Conservation (phyloP, 495 filamentous ascomycete species). For the Tetracladium marchalianum region DNA sequence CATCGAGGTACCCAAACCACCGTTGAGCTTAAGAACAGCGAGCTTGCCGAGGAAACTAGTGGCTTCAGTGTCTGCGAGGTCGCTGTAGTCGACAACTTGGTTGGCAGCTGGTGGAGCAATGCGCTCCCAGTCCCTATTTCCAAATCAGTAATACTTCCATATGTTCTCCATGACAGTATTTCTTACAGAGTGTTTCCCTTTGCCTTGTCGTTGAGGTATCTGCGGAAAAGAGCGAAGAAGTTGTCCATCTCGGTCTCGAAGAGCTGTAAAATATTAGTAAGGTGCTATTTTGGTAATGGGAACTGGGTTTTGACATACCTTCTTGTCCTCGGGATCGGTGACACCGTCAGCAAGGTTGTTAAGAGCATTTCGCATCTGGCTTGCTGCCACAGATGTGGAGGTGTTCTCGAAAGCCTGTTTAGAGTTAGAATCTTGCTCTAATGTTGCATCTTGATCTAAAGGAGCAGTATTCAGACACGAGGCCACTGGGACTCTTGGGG, state of each 20-base stretch:
- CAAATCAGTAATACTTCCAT: slow-evolving; percentile 16
- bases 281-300: background rate
- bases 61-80: slow-evolving; percentile 74
- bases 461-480: too few relatives aligned
- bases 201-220: slow-evolving; percentile 97
- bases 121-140: slow-evolving; percentile 73
- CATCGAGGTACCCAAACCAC: slow-evolving; percentile 99
- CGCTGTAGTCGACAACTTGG: slow-evolving; percentile 90
- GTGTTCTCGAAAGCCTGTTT: slow-evolving; percentile 96
- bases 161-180: background rate
- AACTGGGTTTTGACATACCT: slow-evolving; percentile 36
- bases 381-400: slow-evolving; percentile 92
- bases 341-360: slow-evolving; percentile 88
- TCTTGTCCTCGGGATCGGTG: slow-evolving; percentile 71
- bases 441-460: too few relatives aligned
- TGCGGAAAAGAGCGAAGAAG: slow-evolving; percentile 96
- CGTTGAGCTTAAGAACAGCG: slow-evolving; percentile 97
- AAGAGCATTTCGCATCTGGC: slow-evolving; percentile 97
- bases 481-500: too few relatives aligned
- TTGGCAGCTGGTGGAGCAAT: slow-evolving; percentile 84
- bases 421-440: too few relatives aligned
- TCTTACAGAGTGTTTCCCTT: slow-evolving; percentile 81
- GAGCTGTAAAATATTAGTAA: slow-evolving; percentile 29
- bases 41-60: slow-evolving; percentile 94
- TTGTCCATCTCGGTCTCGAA: slow-evolving; percentile 99